Conservation (phyloP, 78 protist species). For the Speleostelium caveatum region DNA sequence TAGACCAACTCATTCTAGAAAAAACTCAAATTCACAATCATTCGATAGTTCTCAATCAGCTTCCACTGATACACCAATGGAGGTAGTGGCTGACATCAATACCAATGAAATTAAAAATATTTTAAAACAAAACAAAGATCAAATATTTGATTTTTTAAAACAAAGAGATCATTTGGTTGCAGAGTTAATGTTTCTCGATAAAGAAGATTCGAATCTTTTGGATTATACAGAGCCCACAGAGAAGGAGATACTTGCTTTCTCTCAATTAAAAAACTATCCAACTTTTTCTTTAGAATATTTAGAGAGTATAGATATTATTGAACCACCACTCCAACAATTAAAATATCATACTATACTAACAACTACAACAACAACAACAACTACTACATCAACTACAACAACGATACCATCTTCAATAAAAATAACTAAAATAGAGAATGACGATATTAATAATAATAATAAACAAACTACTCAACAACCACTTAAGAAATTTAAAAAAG, state of each 20-base stretch:
- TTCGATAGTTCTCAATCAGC: no score
- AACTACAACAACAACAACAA: not conserved
- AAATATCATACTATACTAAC: not conserved
- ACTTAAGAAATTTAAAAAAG: not conserved
- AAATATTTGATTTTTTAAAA: not conserved
- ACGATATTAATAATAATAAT: no score
- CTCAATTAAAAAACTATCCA: not conserved
- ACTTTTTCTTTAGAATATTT: not conserved
- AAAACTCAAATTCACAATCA: not conserved
- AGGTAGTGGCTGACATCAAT: not conserved
- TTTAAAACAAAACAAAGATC: no score
- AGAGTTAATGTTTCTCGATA: not conserved
- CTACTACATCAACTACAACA: not conserved
- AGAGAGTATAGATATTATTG: not conserved
- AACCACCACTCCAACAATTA: not conserved
- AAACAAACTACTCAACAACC: not conserved
- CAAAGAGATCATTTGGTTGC: not conserved
- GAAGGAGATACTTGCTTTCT: not conserved
- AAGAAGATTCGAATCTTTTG: not conserved
- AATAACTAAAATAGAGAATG: no score
- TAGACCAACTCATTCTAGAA: not conserved
- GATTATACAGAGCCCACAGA: not conserved
- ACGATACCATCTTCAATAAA: conserved; percentile 1
- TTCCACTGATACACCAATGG: not conserved
- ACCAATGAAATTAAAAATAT: no score